A percentile compares a stretch with the other conserved stretches of the same genome.
Conservation (phyloP, 2,329 filamentous ascomycete genomes). For the Colletotrichum spinosum region DNA sequence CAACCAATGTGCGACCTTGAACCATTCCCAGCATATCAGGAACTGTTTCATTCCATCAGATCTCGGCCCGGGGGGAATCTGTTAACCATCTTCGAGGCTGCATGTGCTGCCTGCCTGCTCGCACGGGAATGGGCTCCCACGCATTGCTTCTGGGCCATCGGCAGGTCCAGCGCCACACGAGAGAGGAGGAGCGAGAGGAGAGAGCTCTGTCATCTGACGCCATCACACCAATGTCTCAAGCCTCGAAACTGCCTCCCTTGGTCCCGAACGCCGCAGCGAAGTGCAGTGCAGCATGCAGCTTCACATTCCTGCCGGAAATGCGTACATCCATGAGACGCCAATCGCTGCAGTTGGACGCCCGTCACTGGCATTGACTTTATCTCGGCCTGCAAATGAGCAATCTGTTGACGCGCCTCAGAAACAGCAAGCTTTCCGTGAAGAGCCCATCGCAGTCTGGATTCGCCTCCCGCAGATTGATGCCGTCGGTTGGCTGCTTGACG, state of each 20-base stretch:
- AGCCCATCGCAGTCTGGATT: too few relatives aligned
- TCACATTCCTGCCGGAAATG: constrained; percentile 11
- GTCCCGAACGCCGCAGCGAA: constrained; percentile 1
- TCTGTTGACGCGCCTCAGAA: too few relatives aligned
- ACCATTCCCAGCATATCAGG: constrained; percentile 16
- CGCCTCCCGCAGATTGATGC: background rate
- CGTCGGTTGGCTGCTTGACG: constrained; percentile 22
- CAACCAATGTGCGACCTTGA: constrained; percentile 20
- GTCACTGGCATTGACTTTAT: background rate
- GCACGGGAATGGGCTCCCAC: background rate
- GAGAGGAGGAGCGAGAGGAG: background rate
- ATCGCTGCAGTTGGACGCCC: constrained; percentile 23
- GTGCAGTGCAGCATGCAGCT: constrained; percentile 12
- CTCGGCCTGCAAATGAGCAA: background rate
- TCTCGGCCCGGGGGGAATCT: background rate
- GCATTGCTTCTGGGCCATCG: constrained; percentile 20
- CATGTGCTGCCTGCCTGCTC: background rate
- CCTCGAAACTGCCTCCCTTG: constrained; percentile 14
- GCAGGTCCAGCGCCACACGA: constrained; percentile 15
- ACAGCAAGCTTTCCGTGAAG: too few relatives aligned
- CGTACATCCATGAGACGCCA: constrained; percentile 24
- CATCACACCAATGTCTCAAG: constrained; percentile 32
- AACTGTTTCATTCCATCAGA: constrained; percentile 32
- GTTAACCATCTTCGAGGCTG: background rate
- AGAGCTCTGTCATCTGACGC: constrained; percentile 32